A percentile compares a stretch with the other conserved stretches of the same genome.
Evolutionary conservation across 2,329 filamentous ascomycete species (phyloP).

Genomic region (Botryotinia narcissicola): DNA sequence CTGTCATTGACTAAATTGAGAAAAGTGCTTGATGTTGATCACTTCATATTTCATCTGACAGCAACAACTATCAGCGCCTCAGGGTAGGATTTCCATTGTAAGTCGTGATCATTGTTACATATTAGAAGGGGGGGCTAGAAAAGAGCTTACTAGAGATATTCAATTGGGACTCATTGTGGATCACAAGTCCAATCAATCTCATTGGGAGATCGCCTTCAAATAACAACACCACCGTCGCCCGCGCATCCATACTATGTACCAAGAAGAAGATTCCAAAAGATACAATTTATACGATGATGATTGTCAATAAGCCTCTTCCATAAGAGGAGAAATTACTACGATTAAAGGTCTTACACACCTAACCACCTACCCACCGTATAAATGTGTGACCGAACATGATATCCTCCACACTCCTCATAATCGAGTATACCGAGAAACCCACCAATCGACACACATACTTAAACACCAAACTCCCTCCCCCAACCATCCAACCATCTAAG

Average conservation of each 20-base stretch:
- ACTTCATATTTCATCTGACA: not conserved
- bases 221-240: not conserved
- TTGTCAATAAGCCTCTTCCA: not conserved
- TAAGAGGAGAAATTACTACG: not conserved
- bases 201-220: not conserved
- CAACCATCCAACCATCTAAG: not conserved
- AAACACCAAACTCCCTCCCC: not conserved
- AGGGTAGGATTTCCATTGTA: not conserved
- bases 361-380: too few species aligned
- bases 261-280: not conserved
- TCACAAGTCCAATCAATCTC: not conserved
- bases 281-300: not conserved
- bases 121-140: too few species aligned
- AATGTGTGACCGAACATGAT: not conserved
- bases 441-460: not conserved
- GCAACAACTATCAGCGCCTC: not conserved
- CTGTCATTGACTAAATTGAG: not conserved
- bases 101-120: not conserved
- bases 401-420: not conserved
- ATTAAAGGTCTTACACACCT: not conserved
- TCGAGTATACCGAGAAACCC: not conserved
- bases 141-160: not conserved
- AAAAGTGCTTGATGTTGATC: not conserved
- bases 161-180: not conserved
- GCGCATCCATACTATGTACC: not conserved